Evolutionary conservation across 495 filamentous ascomycete genomes (phyloP), one percentile per base, ranked within the genome.

Genomic region (Aspergillus mulundensis): DNA sequence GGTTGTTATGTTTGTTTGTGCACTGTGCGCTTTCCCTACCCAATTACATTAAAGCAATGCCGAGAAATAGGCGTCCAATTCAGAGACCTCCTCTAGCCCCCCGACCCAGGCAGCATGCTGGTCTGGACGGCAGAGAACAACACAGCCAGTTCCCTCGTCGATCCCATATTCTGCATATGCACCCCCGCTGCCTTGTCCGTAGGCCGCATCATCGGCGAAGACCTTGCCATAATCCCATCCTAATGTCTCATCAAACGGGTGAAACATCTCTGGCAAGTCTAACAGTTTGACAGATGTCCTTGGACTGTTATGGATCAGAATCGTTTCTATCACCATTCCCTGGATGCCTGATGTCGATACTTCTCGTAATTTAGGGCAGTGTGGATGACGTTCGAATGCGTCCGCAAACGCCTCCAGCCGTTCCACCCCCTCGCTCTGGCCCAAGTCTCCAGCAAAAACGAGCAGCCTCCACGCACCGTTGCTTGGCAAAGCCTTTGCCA

Each of bases 391-490:
- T 2, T 36, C 5, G 11, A 36, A 36, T 36, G 32, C 32, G 3
- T 62, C 51, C 8, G 61, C 38, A 20, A 61, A 56, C 1, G 25
- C 25, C 38, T 36, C 24, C 11, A 67, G 39, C 34, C 32, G 30
- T 7, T 46, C 19, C 20, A 57, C 16, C 12, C 20, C 50, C 25
- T 42, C 23, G 12, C 34, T 3, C 36, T 57, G 16, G 20, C 56
- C 54, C 20, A 85, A 51, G 64, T 83, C 76, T 0, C 83, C 82
- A 0, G 74, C 73, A 65, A 88, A 87, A 11, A 86, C 72, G 3
- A 87, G 64, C 0, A 88, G 48, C 41, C 83, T 78, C 84, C 84
- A 87, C 46, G 74, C 65, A 3, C 81, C 81, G 60, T 84, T 77
- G 7, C 77, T 76, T 7, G 70, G 67, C 53, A 87, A 58, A 8